Base-by-base conservation (phyloP, 2,329 filamentous ascomycete genomes). In the Ploettnerulaceae sp. region DNA sequence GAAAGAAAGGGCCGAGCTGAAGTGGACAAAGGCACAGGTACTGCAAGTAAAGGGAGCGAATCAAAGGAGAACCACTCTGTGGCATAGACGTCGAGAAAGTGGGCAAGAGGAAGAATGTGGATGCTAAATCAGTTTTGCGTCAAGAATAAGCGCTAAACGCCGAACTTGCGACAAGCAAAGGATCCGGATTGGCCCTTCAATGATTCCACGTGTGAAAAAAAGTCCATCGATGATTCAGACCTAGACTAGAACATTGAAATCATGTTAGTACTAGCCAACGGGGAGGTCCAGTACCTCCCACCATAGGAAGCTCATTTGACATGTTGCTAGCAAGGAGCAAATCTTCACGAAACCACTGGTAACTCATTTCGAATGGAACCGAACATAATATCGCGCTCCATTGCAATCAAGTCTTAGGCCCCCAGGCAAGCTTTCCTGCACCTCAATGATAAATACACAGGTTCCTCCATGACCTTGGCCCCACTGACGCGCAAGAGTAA, bases 381-480 rank as follows among this genome's bases (percentile, higher is more conserved):
- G 47, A 54, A 51, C 47, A 54, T 50, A 48, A 57, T 56, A 56
- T 58, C 37, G 46, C 59, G 45, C 50, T 55, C 50, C 48, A 55
- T 58, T 55, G 48, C 44, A 50, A 53, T 44, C 41, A 51, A 53
- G 47, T 56, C 49, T 53, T 57, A 46, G 49, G 45, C 46, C 15
- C 47, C 48, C 45, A 21, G 24, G 43, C 48, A 48, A 56, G 45
- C 37, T 43, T 26, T 32, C 54, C 52, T 45, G 42, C 46, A 44
- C 47, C 37, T 47, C 37, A 29, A 54, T 60, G 57, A 61, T 62
- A 62, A 61, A 51, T 62, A 62, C 59, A 62, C 55, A 61, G 57
- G 54, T 55, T 52, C 37, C 53, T 55, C 55, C 56, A 48, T 52
- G 33, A 49, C 52, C 56, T 45, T 48, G 26, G 45, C 44, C 47